phyloP scores from a whole-genome alignment of 352 stramenopile genomes.

The Thraustotheca clavata region DNA sequence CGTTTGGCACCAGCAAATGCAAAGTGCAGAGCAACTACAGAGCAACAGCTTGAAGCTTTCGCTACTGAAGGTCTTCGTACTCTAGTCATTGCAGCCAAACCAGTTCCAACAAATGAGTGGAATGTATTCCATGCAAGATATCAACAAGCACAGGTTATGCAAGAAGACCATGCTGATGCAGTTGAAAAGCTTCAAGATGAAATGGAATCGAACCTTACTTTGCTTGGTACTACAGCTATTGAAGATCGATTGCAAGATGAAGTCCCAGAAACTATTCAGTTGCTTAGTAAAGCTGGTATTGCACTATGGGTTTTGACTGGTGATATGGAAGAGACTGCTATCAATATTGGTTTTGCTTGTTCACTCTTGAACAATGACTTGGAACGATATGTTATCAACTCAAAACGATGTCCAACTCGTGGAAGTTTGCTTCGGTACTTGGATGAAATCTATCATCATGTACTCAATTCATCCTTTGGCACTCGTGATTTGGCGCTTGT shows the following conservation, averaged over 20 bases:
- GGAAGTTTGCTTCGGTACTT: slow-evolving; percentile 56
- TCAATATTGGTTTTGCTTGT: slow-evolving; percentile 84
- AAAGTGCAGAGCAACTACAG: slow-evolving; percentile 39
- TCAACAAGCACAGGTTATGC: slow-evolving; percentile 34
- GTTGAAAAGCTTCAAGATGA: slow-evolving; percentile 68
- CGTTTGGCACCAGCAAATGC: slow-evolving; percentile 30
- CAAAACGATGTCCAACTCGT: slow-evolving; percentile 52
- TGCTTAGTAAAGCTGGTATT: slow-evolving; percentile 63
- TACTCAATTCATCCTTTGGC: background rate
- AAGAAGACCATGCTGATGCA: slow-evolving; percentile 23
- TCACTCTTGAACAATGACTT: slow-evolving; percentile 90
- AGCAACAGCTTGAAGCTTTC: slow-evolving; percentile 73
- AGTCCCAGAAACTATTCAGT: slow-evolving; percentile 74
- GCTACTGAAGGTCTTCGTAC: slow-evolving; percentile 82
- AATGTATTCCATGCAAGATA: slow-evolving; percentile 60
- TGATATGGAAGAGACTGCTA: slow-evolving; percentile 86
- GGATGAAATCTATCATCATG: slow-evolving; percentile 61
- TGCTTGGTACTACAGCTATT: slow-evolving; percentile 79
- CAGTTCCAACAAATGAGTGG: slow-evolving; percentile 46
- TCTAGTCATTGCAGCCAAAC: slow-evolving; percentile 71
- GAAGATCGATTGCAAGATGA: slow-evolving; percentile 79
- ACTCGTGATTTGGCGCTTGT: slow-evolving; percentile 62
- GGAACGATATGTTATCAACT: slow-evolving; percentile 82
- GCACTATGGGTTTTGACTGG: slow-evolving; percentile 83
- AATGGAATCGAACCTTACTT: slow-evolving; percentile 63